These are phyloP conservation scores for Lithospermum erythrorhizon DNA, from an alignment of 257 asterid genomes.

Conservation along the genomic window DNA sequence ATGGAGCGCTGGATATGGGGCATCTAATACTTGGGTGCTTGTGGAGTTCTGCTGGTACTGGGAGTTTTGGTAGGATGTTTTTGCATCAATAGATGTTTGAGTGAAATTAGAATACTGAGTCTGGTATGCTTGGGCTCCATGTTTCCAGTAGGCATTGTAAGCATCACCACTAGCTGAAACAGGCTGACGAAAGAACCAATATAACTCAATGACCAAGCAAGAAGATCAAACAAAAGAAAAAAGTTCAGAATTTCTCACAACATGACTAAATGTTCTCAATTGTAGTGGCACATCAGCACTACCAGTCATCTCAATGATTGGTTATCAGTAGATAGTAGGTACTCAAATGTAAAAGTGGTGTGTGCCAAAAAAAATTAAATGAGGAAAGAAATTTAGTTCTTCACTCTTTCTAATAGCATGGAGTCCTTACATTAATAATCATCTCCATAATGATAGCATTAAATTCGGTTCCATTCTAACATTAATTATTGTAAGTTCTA, in stretches of 20 bases:
- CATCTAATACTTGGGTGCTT: constrained; percentile 36
- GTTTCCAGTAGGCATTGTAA: constrained; percentile 61
- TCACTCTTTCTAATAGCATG: not conserved
- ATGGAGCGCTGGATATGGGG: constrained; percentile 39
- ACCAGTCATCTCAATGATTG: too few species aligned
- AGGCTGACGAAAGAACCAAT: constrained; percentile 54
- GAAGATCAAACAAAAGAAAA: not conserved
- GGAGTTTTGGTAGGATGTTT: constrained; percentile 30
- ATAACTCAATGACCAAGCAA: constrained; percentile 11
- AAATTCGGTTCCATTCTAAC: not conserved
- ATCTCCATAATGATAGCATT: not conserved
- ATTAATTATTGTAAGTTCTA: not conserved
- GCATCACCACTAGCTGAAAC: constrained; percentile 37
- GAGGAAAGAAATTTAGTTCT: not conserved
- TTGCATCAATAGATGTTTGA: constrained; percentile 34
- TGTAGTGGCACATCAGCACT: not conserved
- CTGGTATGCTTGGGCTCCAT: constrained; percentile 45
- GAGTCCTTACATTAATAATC: too few species aligned
- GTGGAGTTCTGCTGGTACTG: constrained; percentile 49
- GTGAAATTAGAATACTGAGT: constrained; percentile 38
- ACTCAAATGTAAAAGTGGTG: not conserved
- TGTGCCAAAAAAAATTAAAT: not conserved
- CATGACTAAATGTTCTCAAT: not conserved
- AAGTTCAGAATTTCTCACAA: not conserved
- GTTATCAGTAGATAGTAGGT: not conserved